Percentiles rank a stretch among this genome's conserved stretches.
Conservation (phyloP, 108 stramenopile species). For the Poteriospumella lacustris region DNA sequence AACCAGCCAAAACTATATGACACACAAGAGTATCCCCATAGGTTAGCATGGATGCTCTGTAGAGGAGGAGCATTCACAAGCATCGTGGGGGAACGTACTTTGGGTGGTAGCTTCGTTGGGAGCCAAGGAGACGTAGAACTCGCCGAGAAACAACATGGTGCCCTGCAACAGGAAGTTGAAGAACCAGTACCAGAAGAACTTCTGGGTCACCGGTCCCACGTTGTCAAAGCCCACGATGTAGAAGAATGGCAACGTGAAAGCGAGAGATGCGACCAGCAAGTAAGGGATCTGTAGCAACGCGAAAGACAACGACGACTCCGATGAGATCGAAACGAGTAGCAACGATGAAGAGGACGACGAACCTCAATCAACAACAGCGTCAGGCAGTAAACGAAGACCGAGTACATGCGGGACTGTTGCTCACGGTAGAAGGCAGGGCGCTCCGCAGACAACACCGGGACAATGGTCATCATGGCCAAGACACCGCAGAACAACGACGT, state of each 20-base stretch:
- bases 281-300: too few relatives aligned
- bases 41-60: background rate
- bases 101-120: background rate
- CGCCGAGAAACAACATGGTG: background rate
- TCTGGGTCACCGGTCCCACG: constrained; percentile 29
- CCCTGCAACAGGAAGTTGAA: background rate
- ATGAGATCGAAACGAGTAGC: too few relatives aligned
- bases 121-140: background rate
- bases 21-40: too few relatives aligned
- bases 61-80: background rate
- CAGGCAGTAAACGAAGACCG: constrained; percentile 14
- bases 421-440: constrained; percentile 50
- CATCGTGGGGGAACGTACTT: background rate
- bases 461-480: constrained; percentile 35
- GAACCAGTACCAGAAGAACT: constrained; percentile 45
- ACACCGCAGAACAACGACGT: constrained; percentile 41
- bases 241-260: too few relatives aligned
- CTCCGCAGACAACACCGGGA: constrained; percentile 38
- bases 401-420: constrained; percentile 37
- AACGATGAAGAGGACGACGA: too few relatives aligned
- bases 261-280: constrained; percentile 31
- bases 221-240: constrained; percentile 41
- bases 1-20: background rate
- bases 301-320: too few relatives aligned
- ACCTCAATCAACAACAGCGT: too few relatives aligned